Conservation (phyloP, 805 yeast species). For the Saturnispora saitoi region DNA sequence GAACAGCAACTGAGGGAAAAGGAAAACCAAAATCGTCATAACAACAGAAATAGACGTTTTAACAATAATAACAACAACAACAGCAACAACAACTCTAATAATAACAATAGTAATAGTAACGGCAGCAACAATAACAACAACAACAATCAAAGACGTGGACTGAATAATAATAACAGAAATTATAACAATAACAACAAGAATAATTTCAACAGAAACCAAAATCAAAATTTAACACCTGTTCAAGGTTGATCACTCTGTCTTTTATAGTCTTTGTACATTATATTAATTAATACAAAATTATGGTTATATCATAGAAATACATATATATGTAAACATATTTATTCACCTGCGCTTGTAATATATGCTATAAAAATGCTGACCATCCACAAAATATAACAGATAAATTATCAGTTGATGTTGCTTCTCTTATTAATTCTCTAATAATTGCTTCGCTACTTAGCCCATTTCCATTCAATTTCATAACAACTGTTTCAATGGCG, state of each 20-base stretch:
- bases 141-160: conserved; percentile 8
- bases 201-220: conserved; percentile 18
- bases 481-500: conserved; percentile 66
- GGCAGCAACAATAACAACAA: conserved; percentile 15
- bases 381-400: conserved; percentile 77
- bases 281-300: not conserved
- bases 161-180: conserved; percentile 16
- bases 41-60: conserved; percentile 19
- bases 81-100: conserved; percentile 19
- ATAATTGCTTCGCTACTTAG: conserved; percentile 80
- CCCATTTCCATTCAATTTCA: conserved; percentile 56
- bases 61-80: conserved; percentile 12
- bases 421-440: conserved; percentile 70
- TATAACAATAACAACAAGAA: conserved; percentile 19
- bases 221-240: not conserved
- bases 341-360: not conserved
- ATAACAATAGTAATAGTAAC: conserved; percentile 9
- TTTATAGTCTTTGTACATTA: not conserved
- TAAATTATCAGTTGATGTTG: conserved; percentile 57
- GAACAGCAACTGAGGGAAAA: conserved; percentile 40
- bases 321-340: not conserved
- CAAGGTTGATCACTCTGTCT: not conserved
- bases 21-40: conserved; percentile 16
- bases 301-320: too few relatives aligned
- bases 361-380: conserved; percentile 57